phyloP scores from a whole-genome alignment of 345 rosid species.

The Bruguiera sexangula region DNA sequence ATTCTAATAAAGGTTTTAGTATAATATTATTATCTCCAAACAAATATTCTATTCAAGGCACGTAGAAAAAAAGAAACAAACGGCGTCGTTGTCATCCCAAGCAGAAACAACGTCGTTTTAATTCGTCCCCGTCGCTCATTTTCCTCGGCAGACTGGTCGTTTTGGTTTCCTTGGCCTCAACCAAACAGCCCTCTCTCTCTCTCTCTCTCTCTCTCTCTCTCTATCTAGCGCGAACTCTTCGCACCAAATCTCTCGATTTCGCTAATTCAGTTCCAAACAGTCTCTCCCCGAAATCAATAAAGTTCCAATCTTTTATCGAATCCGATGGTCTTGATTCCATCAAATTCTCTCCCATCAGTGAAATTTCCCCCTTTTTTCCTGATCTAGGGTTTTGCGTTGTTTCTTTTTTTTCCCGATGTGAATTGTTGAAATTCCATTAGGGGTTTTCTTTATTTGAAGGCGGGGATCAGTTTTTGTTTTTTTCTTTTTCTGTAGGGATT shows the following conservation, averaged over 20 bases:
- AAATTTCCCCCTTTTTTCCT: neutral
- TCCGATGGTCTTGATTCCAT: neutral
- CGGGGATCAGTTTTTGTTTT: neutral
- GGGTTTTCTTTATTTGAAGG: neutral
- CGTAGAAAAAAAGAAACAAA: too few relatives aligned
- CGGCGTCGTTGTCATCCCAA: too few relatives aligned
- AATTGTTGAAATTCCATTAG: neutral
- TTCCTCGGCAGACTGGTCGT: too few relatives aligned
- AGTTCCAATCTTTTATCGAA: neutral
- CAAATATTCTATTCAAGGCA: too few relatives aligned
- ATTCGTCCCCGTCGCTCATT: too few relatives aligned
- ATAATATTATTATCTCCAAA: too few relatives aligned
- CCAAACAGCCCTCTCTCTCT: neutral
- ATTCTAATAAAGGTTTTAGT: too few relatives aligned
- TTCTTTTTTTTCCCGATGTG: too few relatives aligned
- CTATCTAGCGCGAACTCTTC: neutral
- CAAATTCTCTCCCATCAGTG: neutral
- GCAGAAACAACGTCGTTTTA: too few relatives aligned
- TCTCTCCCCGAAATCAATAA: neutral
- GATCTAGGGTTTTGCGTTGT: neutral
- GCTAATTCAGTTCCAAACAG: neutral
- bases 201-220: neutral
- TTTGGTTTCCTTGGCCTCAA: neutral
- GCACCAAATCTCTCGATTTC: conserved; percentile 4
- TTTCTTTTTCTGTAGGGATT: neutral